Evolutionary conservation across 768 basidiomycete species (phyloP).

Genomic region (Chiua virens): DNA sequence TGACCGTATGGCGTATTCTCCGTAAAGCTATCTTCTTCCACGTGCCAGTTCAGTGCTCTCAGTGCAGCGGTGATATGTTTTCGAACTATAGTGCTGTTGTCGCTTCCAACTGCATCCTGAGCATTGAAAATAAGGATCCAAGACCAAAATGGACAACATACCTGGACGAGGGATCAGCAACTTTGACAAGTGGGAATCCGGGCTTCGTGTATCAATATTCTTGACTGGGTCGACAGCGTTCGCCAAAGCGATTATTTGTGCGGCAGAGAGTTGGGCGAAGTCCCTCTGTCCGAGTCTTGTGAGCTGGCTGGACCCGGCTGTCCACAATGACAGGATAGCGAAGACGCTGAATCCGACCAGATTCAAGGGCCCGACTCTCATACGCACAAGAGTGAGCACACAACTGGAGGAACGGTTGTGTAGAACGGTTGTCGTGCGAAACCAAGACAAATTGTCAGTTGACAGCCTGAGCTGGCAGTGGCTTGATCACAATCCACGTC

Average conservation of each 20-base stretch:
- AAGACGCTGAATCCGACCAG: constrained; percentile 9
- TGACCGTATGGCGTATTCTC: constrained; percentile 78
- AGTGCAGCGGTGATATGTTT: constrained; percentile 78
- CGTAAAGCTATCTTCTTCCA: constrained; percentile 82
- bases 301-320: constrained; percentile 26
- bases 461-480: no score
- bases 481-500: not conserved
- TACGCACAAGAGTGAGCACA: not conserved
- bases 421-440: constrained; percentile 13
- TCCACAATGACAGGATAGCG: constrained; percentile 17
- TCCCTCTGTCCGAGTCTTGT: constrained; percentile 38
- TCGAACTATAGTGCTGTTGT: constrained; percentile 78
- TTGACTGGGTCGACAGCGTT: constrained; percentile 61
- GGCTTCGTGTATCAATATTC: constrained; percentile 65
- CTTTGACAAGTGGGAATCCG: constrained; percentile 73
- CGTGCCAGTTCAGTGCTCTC: constrained; percentile 76
- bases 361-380: constrained; percentile 14
- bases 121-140: not conserved
- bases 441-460: not conserved
- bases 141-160: constrained; percentile 37
- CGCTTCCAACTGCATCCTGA: constrained; percentile 55
- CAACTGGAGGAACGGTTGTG: not conserved
- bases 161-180: constrained; percentile 84
- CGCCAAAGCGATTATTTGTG: constrained; percentile 51
- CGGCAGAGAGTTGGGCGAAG: constrained; percentile 45